Base-by-base conservation (phyloP, 1,284 basidiomycete genomes). In the Fomitiporia mediterranea region DNA sequence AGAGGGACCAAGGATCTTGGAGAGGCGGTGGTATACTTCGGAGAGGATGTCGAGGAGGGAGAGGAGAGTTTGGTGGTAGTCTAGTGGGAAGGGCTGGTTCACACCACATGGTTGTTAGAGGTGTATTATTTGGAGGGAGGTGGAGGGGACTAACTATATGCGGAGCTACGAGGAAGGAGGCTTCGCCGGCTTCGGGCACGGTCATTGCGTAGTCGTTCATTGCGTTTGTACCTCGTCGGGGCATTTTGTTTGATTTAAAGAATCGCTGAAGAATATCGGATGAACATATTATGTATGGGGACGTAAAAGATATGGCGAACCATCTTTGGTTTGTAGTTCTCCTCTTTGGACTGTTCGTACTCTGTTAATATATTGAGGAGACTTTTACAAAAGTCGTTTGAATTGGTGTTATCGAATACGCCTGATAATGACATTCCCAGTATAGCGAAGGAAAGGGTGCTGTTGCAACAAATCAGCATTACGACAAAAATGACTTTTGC, bases 1-100 rank as follows among this genome's bases (percentile, higher is more conserved):
- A 2, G 87, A 87, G 2, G 87, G 88, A 1, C 88, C 88, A 19
- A 94, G 80, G 46, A 91, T 79, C 66, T 83, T 84, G 3, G 82
- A 80, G 44, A 94, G 85, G 69, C 90, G 91, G 69, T 88, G 84
- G 74, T 94, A 94, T 23, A 90, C 82, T 67, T 92, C 89, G 11
- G 89, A 89, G 38, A 94, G 79, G 43, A 94, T 86, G 65, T 94
- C 91, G 55, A 93, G 83, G 30, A 92, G 80, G 34, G 91, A 90
- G 49, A 91, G 80, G 28, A 93, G 79, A 4, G 88, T 89, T 71
- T 94, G 87, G 62, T 90, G 86, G 65, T 94, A 94, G 70, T 94
- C 91, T 51, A 94, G 69, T 2, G 84, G 74, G 69, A 94, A 94
- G 15, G 91, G 88, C 90, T 93, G 27, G 13, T 51, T 42, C 17